Evolutionary conservation across 257 asterid genomes (phyloP).

Genomic region (Knoxia roxburghii): DNA sequence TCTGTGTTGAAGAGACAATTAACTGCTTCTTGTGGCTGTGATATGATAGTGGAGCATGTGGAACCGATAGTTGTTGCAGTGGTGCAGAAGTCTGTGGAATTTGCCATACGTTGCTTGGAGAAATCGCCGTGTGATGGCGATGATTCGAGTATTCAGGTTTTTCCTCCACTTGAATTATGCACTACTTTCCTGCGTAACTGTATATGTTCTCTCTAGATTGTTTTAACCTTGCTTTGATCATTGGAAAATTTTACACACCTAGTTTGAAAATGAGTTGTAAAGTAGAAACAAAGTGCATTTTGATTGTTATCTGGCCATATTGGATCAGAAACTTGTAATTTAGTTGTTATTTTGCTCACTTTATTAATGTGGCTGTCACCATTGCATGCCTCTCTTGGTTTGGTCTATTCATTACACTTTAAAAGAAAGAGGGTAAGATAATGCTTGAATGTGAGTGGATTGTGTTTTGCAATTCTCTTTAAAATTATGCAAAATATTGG

Average conservation of each 20-base stretch:
- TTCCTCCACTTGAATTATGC: background rate
- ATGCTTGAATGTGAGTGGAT: background rate
- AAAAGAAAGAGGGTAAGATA: too few species aligned
- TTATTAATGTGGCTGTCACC: background rate
- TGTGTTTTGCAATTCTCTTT: background rate
- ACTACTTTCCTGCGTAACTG: background rate
- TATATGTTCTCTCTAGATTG: background rate
- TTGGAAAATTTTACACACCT: background rate
- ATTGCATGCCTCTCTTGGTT: background rate
- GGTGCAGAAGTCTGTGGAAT: constrained; percentile 71
- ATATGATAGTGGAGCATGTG: constrained; percentile 66
- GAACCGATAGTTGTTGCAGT: constrained; percentile 79
- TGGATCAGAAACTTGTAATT: background rate
- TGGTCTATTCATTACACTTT: too few species aligned
- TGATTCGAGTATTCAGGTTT: constrained; percentile 73
- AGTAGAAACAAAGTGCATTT: background rate
- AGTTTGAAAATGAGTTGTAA: background rate
- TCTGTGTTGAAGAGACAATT: constrained; percentile 18
- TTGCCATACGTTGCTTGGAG: constrained; percentile 74
- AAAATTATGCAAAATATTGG: too few species aligned
- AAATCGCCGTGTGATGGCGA: constrained; percentile 55
- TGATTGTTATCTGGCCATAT: background rate
- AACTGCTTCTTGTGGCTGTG: constrained; percentile 9
- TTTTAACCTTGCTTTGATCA: background rate
- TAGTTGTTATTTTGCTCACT: background rate